Evolutionary conservation across 2,329 filamentous ascomycete genomes (phyloP).

Genomic region (Colletotrichum caudatum): DNA sequence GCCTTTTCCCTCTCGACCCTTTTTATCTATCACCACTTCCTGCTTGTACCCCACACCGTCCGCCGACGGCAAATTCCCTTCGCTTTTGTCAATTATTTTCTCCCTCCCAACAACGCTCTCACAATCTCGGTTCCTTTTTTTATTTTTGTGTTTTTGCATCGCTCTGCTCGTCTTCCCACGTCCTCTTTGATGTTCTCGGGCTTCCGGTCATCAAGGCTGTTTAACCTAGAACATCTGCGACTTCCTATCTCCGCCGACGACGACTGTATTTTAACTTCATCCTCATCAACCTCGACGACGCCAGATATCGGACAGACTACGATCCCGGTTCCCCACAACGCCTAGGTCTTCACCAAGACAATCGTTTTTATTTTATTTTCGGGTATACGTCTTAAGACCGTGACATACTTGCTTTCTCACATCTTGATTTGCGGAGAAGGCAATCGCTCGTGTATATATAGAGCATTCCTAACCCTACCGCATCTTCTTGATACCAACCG

Average conservation of each 20-base stretch:
- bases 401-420: not conserved
- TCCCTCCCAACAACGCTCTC: not conserved
- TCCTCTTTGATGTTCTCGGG: constrained; percentile 2
- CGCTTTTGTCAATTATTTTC: not conserved
- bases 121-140: not conserved
- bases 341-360: not conserved
- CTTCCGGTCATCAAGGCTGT: constrained; percentile 21
- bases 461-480: constrained; percentile 9
- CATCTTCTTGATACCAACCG: not conserved
- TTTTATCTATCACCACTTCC: constrained; percentile 11
- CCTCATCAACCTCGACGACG: constrained; percentile 14
- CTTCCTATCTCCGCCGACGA: constrained; percentile 18
- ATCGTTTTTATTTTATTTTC: not conserved
- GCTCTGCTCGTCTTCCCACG: constrained; percentile 18
- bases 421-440: not conserved
- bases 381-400: constrained; percentile 27
- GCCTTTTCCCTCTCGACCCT: not conserved
- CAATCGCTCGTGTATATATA: constrained; percentile 6
- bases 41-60: not conserved
- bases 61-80: constrained; percentile 14
- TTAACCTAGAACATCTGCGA: constrained; percentile 25
- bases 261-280: constrained; percentile 35
- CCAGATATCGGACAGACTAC: constrained; percentile 11
- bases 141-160: constrained; percentile 11
- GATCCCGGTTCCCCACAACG: not conserved